Percentiles rank a stretch among this genome's conserved stretches.
These are phyloP conservation scores for Oemleria cerasiformis DNA, from an alignment of 306 rosid genomes.

Conservation along the genomic window DNA sequence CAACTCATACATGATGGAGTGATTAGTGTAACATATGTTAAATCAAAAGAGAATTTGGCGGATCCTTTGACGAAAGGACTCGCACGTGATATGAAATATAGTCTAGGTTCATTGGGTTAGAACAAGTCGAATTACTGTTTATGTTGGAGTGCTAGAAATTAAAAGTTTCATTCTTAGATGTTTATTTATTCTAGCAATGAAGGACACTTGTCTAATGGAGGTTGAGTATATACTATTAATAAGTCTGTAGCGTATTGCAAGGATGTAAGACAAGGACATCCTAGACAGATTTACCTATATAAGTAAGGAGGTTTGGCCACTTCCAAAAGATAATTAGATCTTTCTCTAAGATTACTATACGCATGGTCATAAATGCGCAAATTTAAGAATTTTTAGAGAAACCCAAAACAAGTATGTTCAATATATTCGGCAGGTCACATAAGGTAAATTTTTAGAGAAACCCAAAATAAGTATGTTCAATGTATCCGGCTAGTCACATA, in stretches of 20 bases:
- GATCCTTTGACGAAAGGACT: constrained; percentile 2
- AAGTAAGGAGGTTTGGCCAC: background rate
- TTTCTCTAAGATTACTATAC: background rate
- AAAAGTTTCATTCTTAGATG: background rate
- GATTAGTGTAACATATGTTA: background rate
- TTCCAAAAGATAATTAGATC: background rate
- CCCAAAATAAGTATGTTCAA: background rate
- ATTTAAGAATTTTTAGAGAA: background rate
- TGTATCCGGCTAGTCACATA: constrained; percentile 2
- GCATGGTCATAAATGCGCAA: background rate
- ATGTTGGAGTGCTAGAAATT: background rate
- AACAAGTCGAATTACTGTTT: background rate
- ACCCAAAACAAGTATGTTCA: background rate
- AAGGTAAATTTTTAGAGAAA: background rate
- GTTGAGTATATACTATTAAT: background rate
- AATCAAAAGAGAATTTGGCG: no score
- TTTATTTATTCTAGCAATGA: background rate
- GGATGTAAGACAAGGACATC: background rate
- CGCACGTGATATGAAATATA: background rate
- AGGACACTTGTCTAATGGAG: background rate
- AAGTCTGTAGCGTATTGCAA: background rate
- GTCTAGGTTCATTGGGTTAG: background rate
- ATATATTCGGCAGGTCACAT: background rate
- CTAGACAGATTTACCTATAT: constrained; percentile 2
- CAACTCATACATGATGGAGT: background rate